phyloP scores from a whole-genome alignment of 192 early-diverging fungal genomes.

The Geosiphon pyriformis region DNA sequence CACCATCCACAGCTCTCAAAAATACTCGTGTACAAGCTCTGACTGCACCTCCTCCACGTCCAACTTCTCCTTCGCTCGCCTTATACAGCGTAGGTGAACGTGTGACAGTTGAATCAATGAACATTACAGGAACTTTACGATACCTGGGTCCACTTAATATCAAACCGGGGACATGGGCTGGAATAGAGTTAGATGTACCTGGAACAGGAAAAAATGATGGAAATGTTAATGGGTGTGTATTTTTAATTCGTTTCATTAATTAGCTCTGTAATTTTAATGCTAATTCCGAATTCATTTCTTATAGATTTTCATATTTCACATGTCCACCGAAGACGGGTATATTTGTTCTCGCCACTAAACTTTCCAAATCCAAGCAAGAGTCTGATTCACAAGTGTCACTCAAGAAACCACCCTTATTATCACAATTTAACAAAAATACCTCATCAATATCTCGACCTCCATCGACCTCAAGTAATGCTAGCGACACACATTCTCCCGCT shows the following conservation, averaged over 20 bases:
- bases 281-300: background rate
- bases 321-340: slow-evolving; percentile 67
- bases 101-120: slow-evolving; percentile 59
- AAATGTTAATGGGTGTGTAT: slow-evolving; percentile 54
- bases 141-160: slow-evolving; percentile 70
- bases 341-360: slow-evolving; percentile 65
- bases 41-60: slow-evolving; percentile 16
- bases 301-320: slow-evolving; percentile 61
- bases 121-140: slow-evolving; percentile 56
- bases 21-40: slow-evolving; percentile 23
- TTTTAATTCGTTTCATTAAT: background rate
- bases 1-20: background rate
- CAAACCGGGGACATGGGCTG: slow-evolving; percentile 75
- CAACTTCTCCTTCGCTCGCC: slow-evolving; percentile 35
- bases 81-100: slow-evolving; percentile 46
- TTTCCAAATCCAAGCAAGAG: slow-evolving; percentile 31
- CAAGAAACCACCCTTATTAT: slow-evolving; percentile 4
- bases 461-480: slow-evolving; percentile 18
- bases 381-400: slow-evolving; percentile 14
- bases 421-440: background rate
- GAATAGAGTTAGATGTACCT: slow-evolving; percentile 65
- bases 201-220: slow-evolving; percentile 79
- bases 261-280: background rate
- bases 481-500: slow-evolving; percentile 12
- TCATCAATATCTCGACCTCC: slow-evolving; percentile 21